These are phyloP conservation scores for Durotheca rogersii DNA, from an alignment of 495 filamentous ascomycete species.

Conservation along the genomic window DNA sequence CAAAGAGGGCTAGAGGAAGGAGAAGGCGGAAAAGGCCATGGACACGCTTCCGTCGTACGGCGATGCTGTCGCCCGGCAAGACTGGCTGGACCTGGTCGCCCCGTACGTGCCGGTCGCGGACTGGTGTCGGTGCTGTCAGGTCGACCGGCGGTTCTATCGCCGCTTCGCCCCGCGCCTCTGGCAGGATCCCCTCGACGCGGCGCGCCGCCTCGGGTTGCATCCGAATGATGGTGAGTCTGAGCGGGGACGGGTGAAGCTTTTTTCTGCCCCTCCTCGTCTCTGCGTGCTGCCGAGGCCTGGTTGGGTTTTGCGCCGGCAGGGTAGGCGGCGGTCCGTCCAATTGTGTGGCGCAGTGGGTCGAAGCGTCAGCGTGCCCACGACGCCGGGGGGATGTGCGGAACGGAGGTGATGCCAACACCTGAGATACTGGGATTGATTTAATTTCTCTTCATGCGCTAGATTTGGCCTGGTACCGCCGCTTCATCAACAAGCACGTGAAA, in stretches of 20 bases:
- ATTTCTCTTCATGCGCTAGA: too few species aligned
- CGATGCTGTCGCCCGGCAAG: slow-evolving; percentile 38
- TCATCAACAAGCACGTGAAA: slow-evolving; percentile 35
- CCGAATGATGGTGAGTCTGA: slow-evolving; percentile 41
- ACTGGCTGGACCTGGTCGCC: slow-evolving; percentile 49
- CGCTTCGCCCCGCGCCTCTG: slow-evolving; percentile 50
- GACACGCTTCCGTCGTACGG: slow-evolving; percentile 45
- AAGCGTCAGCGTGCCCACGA: too few species aligned
- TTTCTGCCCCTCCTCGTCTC: background rate
- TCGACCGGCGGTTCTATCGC: slow-evolving; percentile 42
- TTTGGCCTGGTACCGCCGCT: slow-evolving; percentile 41
- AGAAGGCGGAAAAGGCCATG: slow-evolving; percentile 20
- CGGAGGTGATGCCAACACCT: background rate
- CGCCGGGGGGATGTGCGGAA: background rate
- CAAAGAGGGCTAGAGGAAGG: too few species aligned
- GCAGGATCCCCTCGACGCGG: slow-evolving; percentile 44
- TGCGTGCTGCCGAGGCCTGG: too few species aligned
- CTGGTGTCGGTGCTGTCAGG: slow-evolving; percentile 45
- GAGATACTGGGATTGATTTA: too few species aligned
- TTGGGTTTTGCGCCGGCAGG: too few species aligned
- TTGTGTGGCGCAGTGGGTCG: too few species aligned
- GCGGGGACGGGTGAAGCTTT: background rate
- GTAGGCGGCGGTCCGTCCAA: too few species aligned
- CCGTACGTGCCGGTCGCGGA: slow-evolving; percentile 35
- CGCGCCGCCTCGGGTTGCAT: slow-evolving; percentile 33